Base-by-base conservation (phyloP, 208 protist species). In the Angomonas deanei region DNA sequence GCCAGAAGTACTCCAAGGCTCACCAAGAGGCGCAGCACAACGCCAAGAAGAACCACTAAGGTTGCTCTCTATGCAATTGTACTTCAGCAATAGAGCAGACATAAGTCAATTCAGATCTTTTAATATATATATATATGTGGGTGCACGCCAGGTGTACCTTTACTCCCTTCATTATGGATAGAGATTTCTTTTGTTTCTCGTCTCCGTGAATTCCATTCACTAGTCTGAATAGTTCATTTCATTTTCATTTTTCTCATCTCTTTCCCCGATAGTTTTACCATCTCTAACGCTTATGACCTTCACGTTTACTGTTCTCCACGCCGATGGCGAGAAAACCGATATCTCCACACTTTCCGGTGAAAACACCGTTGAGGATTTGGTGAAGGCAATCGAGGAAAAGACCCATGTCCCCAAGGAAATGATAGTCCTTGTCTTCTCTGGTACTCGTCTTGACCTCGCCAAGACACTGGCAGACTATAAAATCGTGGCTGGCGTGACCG, bases 311-410 rank as follows among this genome's bases (percentile, higher is more conserved):
- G 81, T 97, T 30, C 78, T 91, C 58, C 80, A 77, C 19, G 76
- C 83, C 21, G 87, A 72, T 26, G 88, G 88, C 19, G 78, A 83
- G 57, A 67, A 74, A 52, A 74, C 94, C 21, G 67, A 74, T 38
- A 83, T 97, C 53, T 70, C 76, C 24, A 81, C 82, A 1, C 75
- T 94, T 10, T 86, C 84, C 32, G 71, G 80, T 1, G 73, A 81
- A n/a, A 91, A 92, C 71, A 94, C 80, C 5, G 76, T 97, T 3
- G 62, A 54, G 0, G 76, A 92, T 2, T 63, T 97, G 26, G 94
- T 94, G 74, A 76, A 76, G 19, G 80, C 80, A 61, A 64, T 97
- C 1, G 78, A 93, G 65, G 80, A 94, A 62, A 80, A 74, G 32
- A 87, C 91, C 53, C 80, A 85, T 8, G 87, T 96, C 54, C 80